These are phyloP conservation scores for Malus domestica DNA, from an alignment of 306 rosid species.

Conservation along the genomic window DNA sequence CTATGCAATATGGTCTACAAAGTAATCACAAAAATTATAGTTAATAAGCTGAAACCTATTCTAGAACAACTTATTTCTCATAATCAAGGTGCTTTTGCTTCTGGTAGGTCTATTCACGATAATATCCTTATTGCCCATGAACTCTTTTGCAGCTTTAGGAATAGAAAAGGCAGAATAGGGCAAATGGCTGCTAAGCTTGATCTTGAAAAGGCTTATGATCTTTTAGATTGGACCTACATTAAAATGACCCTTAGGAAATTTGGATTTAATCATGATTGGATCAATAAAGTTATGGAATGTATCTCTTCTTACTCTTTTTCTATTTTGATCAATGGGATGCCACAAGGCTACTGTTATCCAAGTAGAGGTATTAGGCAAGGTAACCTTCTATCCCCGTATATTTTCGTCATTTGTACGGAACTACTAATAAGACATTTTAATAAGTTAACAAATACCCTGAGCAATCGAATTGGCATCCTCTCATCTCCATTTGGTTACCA, in stretches of 20 bases:
- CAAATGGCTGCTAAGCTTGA: background rate
- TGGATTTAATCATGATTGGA: background rate
- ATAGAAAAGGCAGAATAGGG: background rate
- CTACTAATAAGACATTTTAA: background rate
- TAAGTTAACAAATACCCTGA: background rate
- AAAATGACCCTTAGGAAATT: background rate
- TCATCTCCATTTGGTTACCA: background rate
- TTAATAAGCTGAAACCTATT: no score
- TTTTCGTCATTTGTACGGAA: background rate
- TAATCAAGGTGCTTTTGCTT: no score
- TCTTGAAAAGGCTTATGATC: no score
- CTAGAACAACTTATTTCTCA: no score
- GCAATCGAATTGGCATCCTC: background rate
- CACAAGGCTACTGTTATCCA: background rate
- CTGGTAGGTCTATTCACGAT: no score
- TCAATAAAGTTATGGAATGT: background rate
- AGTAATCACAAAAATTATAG: no score
- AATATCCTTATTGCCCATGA: no score
- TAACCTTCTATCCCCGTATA: background rate
- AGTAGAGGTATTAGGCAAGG: background rate
- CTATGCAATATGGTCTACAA: background rate
- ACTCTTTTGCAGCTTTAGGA: no score
- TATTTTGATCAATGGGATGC: background rate
- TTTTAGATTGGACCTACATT: background rate
- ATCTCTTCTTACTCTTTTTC: background rate